Base-by-base conservation (phyloP, 1,139 yeast genomes). In the Hyphopichia buzzinii region DNA sequence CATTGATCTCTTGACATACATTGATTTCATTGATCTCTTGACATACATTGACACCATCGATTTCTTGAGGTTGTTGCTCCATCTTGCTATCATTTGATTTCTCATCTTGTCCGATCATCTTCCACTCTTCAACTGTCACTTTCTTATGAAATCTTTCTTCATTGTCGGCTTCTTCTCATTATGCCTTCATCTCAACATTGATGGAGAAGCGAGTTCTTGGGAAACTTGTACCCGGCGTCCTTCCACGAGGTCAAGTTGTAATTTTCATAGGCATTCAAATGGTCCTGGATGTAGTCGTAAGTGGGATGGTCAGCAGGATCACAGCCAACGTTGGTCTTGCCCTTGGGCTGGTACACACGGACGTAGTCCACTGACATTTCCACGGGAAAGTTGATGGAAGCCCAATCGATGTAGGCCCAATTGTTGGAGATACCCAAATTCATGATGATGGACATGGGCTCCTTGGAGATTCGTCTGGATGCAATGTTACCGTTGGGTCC, bases 351-450 rank as follows among this genome's bases (percentile, higher is more conserved):
- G 39, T 59, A 59, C 2, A 59, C 38, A n/a, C 64, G 41, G 19
- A 59, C 55, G 36, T 55, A 50, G 40, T 59, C 62, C 4, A 59
- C 38, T 10, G 51, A 37, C 56, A 59, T 54, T 13, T 42, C 44
- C n/a, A 47, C 44, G 1, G 64, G 64, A 41, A 58, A 59, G 7
- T 39, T 33, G 12, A 59, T 32, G n/a, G 55, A 30, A 4, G 53
- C 47, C 64, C 64, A 59, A 40, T 59, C 60, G 25, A 59, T 57
- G 36, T 55, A 58, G 3, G 62, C 62, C 64, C 64, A 59, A 35
- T 43, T 54, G 37, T 58, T 57, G 14, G 62, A 56, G 10, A 59
- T 40, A 21, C 64, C 64, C 40, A 57, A 45, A 37, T 59, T 59
- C 55, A 59, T 47, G 30, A 59, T 42, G 22, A 59, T 39, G 11